A percentile compares a stretch with the other conserved stretches of the same genome.
These are phyloP conservation scores for Kwoniella sp. DNA, from an alignment of 768 basidiomycete species.

Conservation along the genomic window DNA sequence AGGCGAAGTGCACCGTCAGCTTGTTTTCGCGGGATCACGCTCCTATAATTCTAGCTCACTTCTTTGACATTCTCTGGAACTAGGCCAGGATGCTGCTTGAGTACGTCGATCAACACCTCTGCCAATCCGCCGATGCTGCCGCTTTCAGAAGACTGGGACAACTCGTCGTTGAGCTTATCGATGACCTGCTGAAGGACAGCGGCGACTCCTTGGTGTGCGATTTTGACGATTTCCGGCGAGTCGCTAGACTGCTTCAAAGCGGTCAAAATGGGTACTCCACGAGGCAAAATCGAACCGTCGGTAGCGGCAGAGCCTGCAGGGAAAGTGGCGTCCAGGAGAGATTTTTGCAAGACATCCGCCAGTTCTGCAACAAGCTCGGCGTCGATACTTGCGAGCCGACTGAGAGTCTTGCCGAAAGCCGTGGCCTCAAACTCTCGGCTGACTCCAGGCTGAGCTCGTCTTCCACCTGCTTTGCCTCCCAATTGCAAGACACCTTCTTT, in stretches of 20 bases:
- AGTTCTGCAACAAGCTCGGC: conserved; percentile 5
- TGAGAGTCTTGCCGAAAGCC: conserved; percentile 38
- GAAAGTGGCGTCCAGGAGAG: conserved; percentile 18
- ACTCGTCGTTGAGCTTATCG: not conserved
- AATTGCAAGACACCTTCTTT: conserved; percentile 47
- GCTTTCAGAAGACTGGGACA: not conserved
- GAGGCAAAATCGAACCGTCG: conserved; percentile 4
- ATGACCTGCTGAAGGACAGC: not conserved
- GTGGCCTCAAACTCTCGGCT: conserved; percentile 37
- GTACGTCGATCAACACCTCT: conserved; percentile 21
- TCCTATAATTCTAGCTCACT: not conserved
- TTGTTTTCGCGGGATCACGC: too few relatives aligned
- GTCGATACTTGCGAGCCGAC: conserved; percentile 23
- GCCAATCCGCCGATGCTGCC: not conserved
- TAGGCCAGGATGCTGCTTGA: conserved; percentile 3
- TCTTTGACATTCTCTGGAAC: conserved; percentile 3
- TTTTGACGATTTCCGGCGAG: not conserved
- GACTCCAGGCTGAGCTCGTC: conserved; percentile 24
- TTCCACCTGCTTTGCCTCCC: conserved; percentile 35
- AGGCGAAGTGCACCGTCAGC: not conserved
- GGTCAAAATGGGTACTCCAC: conserved; percentile 14
- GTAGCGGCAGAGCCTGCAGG: not conserved
- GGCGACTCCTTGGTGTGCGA: conserved; percentile 4
- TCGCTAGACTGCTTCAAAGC: conserved; percentile 9
- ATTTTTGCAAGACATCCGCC: conserved; percentile 10